These are phyloP conservation scores for Penicillium sp. DNA, from an alignment of 2,329 filamentous ascomycete species.

Conservation along the genomic window DNA sequence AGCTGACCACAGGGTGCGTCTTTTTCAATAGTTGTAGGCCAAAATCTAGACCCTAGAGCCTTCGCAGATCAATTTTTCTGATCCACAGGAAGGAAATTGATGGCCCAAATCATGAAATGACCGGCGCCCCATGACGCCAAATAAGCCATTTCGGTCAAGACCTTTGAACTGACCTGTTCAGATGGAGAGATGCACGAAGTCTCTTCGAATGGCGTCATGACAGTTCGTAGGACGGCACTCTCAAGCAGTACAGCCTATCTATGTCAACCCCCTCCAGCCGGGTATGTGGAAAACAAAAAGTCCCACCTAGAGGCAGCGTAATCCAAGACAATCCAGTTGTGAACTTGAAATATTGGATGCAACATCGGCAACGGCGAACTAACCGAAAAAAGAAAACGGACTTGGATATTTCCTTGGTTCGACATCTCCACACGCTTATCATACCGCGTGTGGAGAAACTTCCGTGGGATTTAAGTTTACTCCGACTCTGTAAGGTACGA, in stretches of 20 bases:
- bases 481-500: background rate
- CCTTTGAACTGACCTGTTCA: background rate
- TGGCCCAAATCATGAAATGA: too few species aligned
- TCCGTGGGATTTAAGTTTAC: background rate
- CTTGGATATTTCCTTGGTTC: background rate
- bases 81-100: background rate
- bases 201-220: background rate
- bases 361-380: background rate
- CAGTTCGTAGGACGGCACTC: background rate
- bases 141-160: background rate
- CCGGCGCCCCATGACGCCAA: background rate
- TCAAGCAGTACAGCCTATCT: background rate
- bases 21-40: background rate
- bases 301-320: background rate
- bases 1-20: background rate
- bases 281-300: background rate
- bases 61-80: background rate
- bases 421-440: background rate
- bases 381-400: background rate
- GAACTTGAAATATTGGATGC: background rate
- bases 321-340: background rate
- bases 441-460: background rate
- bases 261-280: background rate
- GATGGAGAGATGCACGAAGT: background rate
- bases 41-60: background rate